Conservation (phyloP, 352 stramenopile species). For the Phytophthora pluvialis region DNA sequence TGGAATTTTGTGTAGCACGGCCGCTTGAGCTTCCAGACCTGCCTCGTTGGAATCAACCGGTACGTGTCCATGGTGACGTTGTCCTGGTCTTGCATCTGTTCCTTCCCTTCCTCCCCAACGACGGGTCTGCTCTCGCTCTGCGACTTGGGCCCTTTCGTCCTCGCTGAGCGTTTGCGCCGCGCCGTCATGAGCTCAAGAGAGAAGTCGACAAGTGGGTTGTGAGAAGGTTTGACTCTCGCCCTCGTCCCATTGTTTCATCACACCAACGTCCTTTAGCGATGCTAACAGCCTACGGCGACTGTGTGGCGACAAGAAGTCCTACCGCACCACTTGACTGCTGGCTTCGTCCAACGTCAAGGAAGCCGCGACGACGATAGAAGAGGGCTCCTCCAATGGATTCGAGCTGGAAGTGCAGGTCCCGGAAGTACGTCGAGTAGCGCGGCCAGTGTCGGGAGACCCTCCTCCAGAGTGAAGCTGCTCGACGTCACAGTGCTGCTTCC, state of each 20-base stretch:
- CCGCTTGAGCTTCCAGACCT: conserved; percentile 14
- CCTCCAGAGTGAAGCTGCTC: too few relatives aligned
- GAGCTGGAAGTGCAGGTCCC: conserved; percentile 36
- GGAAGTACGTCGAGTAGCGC: conserved; percentile 30
- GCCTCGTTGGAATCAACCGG: background rate
- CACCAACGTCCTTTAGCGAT: too few relatives aligned
- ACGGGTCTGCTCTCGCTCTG: background rate
- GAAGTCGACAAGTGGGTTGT: background rate
- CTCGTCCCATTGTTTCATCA: conserved; percentile 7
- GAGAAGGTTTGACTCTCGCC: background rate
- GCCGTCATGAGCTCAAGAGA: conserved; percentile 21
- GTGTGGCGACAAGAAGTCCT: conserved; percentile 24
- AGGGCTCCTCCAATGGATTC: conserved; percentile 20
- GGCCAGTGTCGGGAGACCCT: too few relatives aligned
- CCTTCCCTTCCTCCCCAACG: conserved; percentile 1
- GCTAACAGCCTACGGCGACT: too few relatives aligned
- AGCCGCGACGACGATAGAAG: background rate
- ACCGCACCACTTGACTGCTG: background rate
- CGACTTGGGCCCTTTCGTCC: conserved; percentile 6
- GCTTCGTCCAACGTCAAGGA: conserved; percentile 14
- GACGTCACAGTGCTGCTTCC: too few relatives aligned
- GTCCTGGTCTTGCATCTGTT: background rate
- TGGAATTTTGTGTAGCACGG: background rate
- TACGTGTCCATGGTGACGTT: conserved; percentile 4
- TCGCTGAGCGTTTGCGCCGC: conserved; percentile 17